Evolutionary conservation across 352 stramenopile genomes (phyloP).

Genomic region (Albugo laibachii): DNA sequence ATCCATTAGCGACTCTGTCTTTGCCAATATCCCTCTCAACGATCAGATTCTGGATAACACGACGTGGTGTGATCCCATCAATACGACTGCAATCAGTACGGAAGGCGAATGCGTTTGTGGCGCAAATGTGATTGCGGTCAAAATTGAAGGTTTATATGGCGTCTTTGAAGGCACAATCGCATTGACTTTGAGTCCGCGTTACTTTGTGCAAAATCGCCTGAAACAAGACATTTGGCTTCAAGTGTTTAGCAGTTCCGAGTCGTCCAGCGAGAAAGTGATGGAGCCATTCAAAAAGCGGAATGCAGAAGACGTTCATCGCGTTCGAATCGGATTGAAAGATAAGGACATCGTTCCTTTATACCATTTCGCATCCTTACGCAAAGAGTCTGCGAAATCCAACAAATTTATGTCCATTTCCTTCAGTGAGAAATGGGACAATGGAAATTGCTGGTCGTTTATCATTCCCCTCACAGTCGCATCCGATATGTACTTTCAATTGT

Average conservation of each 20-base stretch:
- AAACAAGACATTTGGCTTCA: slow-evolving; percentile 63
- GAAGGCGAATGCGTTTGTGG: slow-evolving; percentile 55
- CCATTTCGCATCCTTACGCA: slow-evolving; percentile 61
- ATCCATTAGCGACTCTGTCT: slow-evolving; percentile 27
- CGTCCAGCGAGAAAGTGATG: slow-evolving; percentile 34
- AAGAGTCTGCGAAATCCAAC: slow-evolving; percentile 36
- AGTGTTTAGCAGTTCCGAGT: slow-evolving; percentile 41
- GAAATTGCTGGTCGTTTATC: slow-evolving; percentile 37
- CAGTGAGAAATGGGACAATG: slow-evolving; percentile 19
- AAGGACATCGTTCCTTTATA: slow-evolving; percentile 52
- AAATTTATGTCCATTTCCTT: slow-evolving; percentile 66
- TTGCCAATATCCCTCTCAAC: slow-evolving; percentile 20
- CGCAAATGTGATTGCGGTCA: slow-evolving; percentile 51
- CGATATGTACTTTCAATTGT: slow-evolving; percentile 65
- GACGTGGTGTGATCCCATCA: slow-evolving; percentile 64
- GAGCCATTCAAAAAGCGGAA: slow-evolving; percentile 52
- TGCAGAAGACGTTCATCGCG: slow-evolving; percentile 17
- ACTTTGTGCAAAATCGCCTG: slow-evolving; percentile 68
- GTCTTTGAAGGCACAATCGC: slow-evolving; percentile 54
- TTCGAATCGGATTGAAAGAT: neutral
- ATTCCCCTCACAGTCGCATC: slow-evolving; percentile 58
- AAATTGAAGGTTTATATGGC: slow-evolving; percentile 66
- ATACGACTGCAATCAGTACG: slow-evolving; percentile 73
- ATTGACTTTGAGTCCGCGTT: slow-evolving; percentile 59
- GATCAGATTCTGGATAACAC: slow-evolving; percentile 42